A percentile compares a stretch with the other conserved stretches of the same genome.
Evolutionary conservation across 148 eudicot genomes (phyloP).

Genomic region (Amaranthus cruentus): DNA sequence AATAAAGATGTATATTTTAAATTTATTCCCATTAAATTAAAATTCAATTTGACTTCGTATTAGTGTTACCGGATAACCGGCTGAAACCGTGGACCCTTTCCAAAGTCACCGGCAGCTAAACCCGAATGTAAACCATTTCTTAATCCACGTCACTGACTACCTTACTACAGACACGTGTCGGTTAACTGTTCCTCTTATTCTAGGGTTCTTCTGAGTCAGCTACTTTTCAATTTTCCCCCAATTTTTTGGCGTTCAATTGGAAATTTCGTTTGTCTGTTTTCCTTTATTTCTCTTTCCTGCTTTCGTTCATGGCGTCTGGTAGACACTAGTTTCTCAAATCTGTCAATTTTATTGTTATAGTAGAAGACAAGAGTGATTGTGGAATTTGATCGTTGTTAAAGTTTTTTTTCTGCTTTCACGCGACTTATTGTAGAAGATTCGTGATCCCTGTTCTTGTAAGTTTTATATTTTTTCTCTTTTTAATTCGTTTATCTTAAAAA

Average conservation of each 20-base stretch:
- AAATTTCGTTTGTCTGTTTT: neutral
- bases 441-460: neutral
- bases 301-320: constrained; percentile 28
- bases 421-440: neutral
- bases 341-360: neutral
- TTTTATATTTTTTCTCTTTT: constrained; percentile 3
- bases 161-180: constrained; percentile 27
- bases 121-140: too few relatives aligned
- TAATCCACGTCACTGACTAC: constrained; percentile 16
- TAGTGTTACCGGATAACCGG: constrained; percentile 12
- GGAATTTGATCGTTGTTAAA: neutral
- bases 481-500: neutral
- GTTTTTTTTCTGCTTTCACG: neutral
- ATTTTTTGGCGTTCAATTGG: constrained; percentile 23
- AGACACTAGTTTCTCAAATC: constrained; percentile 25
- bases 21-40: neutral
- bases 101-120: constrained; percentile 16
- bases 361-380: neutral
- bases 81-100: neutral
- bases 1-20: too few relatives aligned
- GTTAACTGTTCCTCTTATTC: constrained; percentile 12
- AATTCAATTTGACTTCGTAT: neutral
- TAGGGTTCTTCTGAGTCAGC: constrained; percentile 31
- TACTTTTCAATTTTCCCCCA: constrained; percentile 15
- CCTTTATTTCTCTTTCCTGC: constrained; percentile 3